phyloP scores from a whole-genome alignment of 306 rosid species.

The Medicago lupulina region DNA sequence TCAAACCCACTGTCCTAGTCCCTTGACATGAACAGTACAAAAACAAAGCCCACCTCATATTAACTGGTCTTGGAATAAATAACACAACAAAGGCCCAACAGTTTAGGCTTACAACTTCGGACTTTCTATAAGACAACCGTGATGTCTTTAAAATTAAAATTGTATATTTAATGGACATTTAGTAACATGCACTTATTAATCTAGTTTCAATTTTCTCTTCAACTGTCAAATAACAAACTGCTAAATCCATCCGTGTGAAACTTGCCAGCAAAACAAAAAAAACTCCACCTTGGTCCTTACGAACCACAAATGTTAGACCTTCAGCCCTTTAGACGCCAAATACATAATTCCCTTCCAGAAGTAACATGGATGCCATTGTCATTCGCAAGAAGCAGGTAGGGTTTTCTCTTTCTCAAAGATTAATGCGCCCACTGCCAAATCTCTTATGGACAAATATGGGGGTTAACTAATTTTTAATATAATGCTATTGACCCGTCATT shows the following conservation, averaged over 20 bases:
- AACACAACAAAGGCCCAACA: not conserved
- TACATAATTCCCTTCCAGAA: not conserved
- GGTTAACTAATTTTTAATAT: not conserved
- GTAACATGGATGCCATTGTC: not conserved
- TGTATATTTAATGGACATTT: slow-evolving; percentile 4
- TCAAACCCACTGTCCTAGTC: not conserved
- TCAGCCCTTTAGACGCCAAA: not conserved
- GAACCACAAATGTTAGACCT: not conserved
- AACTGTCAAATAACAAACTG: not conserved
- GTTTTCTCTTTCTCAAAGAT: not conserved
- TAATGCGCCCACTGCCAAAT: not conserved
- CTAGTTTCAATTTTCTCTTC: slow-evolving; percentile 19
- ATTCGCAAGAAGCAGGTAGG: not conserved
- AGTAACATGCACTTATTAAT: not conserved
- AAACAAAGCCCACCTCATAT: not conserved
- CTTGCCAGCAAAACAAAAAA: not conserved
- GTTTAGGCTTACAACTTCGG: slow-evolving; percentile 8
- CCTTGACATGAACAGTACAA: not conserved
- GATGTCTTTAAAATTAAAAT: slow-evolving; percentile 8
- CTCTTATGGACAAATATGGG: not conserved
- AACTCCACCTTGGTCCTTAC: not conserved
- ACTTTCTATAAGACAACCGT: slow-evolving; percentile 17
- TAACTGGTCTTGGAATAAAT: not conserved
- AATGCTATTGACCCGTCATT: not conserved
- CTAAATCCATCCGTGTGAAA: not conserved